These are phyloP conservation scores for Peniophora sp. DNA, from an alignment of 1,284 basidiomycete genomes.

Conservation along the genomic window DNA sequence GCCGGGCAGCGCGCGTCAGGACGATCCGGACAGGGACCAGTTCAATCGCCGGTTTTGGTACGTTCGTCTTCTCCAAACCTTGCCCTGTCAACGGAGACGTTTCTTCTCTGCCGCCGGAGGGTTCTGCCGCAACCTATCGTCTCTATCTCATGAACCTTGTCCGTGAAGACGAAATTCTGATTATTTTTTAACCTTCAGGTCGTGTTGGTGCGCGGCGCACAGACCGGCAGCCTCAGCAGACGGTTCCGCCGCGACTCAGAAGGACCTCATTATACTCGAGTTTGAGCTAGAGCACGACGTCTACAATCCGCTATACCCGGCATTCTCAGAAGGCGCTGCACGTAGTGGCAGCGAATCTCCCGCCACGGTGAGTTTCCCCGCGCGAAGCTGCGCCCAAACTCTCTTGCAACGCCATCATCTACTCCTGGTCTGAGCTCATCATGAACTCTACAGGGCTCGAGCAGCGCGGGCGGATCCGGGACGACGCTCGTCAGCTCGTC, in stretches of 20 bases:
- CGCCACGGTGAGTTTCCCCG: too few relatives aligned
- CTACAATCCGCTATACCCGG: constrained; percentile 67
- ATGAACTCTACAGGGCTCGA: background rate
- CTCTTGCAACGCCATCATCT: too few relatives aligned
- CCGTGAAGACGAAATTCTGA: too few relatives aligned
- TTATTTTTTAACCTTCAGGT: too few relatives aligned
- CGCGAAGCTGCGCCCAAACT: too few relatives aligned
- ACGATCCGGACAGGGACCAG: constrained; percentile 25
- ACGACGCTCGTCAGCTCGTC: background rate
- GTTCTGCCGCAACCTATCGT: too few relatives aligned
- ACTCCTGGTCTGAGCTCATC: too few relatives aligned
- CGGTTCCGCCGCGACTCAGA: constrained; percentile 12
- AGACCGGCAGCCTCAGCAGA: constrained; percentile 30
- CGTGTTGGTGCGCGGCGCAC: constrained; percentile 80
- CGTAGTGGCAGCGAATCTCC: too few relatives aligned
- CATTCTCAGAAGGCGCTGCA: constrained; percentile 10
- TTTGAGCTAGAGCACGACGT: constrained; percentile 76
- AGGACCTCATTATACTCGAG: constrained; percentile 60
- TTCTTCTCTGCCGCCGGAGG: too few relatives aligned
- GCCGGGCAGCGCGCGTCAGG: constrained; percentile 38
- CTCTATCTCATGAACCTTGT: too few relatives aligned
- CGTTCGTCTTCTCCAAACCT: too few relatives aligned
- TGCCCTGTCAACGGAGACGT: too few relatives aligned
- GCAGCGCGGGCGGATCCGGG: background rate
- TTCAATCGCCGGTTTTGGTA: constrained; percentile 55